Percentiles rank a stretch among this genome's conserved stretches.
Evolutionary conservation across 2,329 filamentous ascomycete genomes (phyloP).

Genomic region (Pseudopyricularia cyperi): DNA sequence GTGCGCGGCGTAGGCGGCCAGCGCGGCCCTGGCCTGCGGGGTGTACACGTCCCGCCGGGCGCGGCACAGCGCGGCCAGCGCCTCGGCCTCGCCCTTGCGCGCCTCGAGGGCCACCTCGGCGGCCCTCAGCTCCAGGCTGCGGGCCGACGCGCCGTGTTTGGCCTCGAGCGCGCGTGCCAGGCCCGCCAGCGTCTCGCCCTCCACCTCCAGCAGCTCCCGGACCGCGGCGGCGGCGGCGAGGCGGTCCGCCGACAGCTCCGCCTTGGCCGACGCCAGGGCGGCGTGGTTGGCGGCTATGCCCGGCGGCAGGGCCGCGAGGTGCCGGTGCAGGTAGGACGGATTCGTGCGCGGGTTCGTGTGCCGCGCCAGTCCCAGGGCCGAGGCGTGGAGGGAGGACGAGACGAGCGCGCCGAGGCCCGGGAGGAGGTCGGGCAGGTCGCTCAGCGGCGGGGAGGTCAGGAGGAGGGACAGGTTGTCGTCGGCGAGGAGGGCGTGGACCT

Average conservation of each 20-base stretch:
- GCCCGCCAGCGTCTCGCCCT: conserved; percentile 23
- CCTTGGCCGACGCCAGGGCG: conserved; percentile 16
- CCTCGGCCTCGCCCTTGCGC: conserved; percentile 25
- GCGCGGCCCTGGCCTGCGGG: conserved; percentile 25
- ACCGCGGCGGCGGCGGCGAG: conserved; percentile 23
- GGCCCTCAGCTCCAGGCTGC: conserved; percentile 37
- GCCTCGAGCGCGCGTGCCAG: conserved; percentile 38
- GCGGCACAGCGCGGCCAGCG: conserved; percentile 18
- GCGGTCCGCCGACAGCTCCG: conserved; percentile 23
- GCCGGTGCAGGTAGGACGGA: conserved; percentile 44
- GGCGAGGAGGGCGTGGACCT: conserved; percentile 13
- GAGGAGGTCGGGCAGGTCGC: conserved; percentile 31
- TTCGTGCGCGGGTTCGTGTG: conserved; percentile 35
- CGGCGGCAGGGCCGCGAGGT: conserved; percentile 33
- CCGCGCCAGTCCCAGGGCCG: conserved; percentile 34
- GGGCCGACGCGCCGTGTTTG: conserved; percentile 39
- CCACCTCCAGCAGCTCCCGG: conserved; percentile 23
- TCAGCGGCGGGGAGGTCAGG: conserved; percentile 35
- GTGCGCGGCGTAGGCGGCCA: conserved; percentile 34
- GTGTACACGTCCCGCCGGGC: conserved; percentile 29
- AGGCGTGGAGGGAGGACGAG: conserved; percentile 33
- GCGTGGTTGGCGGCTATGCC: conserved; percentile 23
- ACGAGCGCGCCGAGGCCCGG: conserved; percentile 32
- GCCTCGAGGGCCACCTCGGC: conserved; percentile 29
- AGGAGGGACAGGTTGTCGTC: conserved; percentile 26